These are phyloP conservation scores for Claviceps digitariae DNA, from an alignment of 2,329 filamentous ascomycete species.

Conservation along the genomic window DNA sequence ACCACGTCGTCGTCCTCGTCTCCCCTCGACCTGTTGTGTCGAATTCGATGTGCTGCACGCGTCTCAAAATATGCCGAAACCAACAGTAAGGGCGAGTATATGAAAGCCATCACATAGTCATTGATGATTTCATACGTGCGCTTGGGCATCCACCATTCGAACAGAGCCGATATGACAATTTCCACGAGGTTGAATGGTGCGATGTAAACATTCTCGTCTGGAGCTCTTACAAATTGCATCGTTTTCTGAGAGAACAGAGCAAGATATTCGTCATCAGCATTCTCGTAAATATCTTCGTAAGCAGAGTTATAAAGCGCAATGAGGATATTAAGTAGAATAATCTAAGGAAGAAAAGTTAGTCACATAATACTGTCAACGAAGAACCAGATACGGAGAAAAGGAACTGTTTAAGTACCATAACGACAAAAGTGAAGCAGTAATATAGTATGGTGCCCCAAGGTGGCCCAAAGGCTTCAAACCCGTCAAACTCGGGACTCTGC, in stretches of 20 bases:
- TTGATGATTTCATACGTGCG: conserved; percentile 66
- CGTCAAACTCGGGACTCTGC: conserved; percentile 77
- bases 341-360: conserved; percentile 19
- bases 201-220: conserved; percentile 97
- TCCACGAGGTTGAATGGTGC: conserved; percentile 91
- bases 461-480: conserved; percentile 80
- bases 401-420: conserved; percentile 58
- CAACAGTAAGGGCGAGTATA: conserved; percentile 76
- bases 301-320: conserved; percentile 96
- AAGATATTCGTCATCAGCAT: conserved; percentile 91
- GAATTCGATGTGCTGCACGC: conserved; percentile 50
- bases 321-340: conserved; percentile 80
- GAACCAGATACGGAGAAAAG: neutral
- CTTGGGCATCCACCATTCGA: conserved; percentile 92
- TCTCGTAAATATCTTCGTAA: conserved; percentile 87
- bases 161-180: conserved; percentile 60
- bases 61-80: conserved; percentile 63
- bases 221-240: conserved; percentile 90
- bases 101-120: conserved; percentile 70
- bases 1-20: conserved; percentile 80
- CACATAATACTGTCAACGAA: neutral
- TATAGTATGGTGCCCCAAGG: conserved; percentile 93
- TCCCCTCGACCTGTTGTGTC: conserved; percentile 59
- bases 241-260: conserved; percentile 89
- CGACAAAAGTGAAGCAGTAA: conserved; percentile 93